Evolutionary conservation across 768 basidiomycete genomes (phyloP).

Genomic region (Tubosaeta brunneosetosa): DNA sequence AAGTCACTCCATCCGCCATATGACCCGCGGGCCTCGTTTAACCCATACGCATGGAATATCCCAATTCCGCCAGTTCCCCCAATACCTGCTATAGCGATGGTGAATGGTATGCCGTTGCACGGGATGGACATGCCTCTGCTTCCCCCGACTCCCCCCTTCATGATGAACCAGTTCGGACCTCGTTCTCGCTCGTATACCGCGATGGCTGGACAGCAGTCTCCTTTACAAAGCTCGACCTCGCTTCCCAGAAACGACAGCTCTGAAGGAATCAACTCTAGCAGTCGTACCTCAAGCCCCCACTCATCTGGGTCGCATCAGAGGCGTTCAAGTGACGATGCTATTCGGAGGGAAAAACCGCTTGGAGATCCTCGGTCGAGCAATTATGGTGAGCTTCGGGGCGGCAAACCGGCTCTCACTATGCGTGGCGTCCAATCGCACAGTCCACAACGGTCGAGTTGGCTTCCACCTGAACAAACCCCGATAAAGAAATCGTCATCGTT

Average conservation of each 20-base stretch:
- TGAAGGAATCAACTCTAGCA: conserved; percentile 16
- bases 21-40: conserved; percentile 22
- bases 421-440: conserved; percentile 9
- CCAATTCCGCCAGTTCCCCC: conserved; percentile 34
- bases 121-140: conserved; percentile 64
- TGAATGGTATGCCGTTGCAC: conserved; percentile 40
- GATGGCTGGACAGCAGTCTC: conserved; percentile 30
- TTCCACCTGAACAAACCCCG: conserved; percentile 16
- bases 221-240: conserved; percentile 18
- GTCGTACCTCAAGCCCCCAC: conserved; percentile 17
- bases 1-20: conserved; percentile 28
- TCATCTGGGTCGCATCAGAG: conserved; percentile 25
- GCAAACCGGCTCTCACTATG: conserved; percentile 7
- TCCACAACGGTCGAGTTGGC: conserved; percentile 23
- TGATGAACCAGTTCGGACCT: conserved; percentile 54
- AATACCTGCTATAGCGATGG: conserved; percentile 31
- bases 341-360: conserved; percentile 7
- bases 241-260: conserved; percentile 24
- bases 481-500: conserved; percentile 11
- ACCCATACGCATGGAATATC: conserved; percentile 27
- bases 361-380: conserved; percentile 15
- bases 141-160: conserved; percentile 71
- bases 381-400: conserved; percentile 13
- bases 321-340: conserved; percentile 30
- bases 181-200: conserved; percentile 35